Evolutionary conservation across 2,329 filamentous ascomycete species (phyloP).

Genomic region (Coniella vitis): DNA sequence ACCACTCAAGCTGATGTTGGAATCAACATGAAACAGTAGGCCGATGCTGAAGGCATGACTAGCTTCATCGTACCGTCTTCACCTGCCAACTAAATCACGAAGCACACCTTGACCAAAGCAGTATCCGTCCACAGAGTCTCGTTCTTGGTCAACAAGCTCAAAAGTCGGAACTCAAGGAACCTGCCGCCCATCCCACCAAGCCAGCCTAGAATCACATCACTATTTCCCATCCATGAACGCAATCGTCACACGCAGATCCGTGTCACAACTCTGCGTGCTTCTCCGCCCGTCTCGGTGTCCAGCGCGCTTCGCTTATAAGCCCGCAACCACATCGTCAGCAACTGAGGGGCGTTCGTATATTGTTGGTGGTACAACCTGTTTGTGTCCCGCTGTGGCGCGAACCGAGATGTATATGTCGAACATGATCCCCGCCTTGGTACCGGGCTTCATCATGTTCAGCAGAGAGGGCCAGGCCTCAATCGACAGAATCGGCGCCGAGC

Average conservation of each 20-base stretch:
- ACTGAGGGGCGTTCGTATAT: conserved; percentile 25
- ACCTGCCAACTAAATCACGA: too few relatives aligned
- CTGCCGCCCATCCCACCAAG: conserved; percentile 23
- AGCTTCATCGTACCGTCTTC: too few relatives aligned
- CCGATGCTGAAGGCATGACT: too few relatives aligned
- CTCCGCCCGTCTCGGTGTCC: conserved; percentile 30
- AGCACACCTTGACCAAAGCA: conserved; percentile 20
- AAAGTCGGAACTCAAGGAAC: conserved; percentile 22
- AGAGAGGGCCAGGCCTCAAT: conserved; percentile 44
- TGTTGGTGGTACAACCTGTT: conserved; percentile 44
- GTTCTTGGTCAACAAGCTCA: conserved; percentile 21
- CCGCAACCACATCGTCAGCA: conserved; percentile 28
- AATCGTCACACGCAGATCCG: conserved; percentile 25
- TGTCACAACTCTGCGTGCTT: conserved; percentile 26
- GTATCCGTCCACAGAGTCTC: conserved; percentile 17
- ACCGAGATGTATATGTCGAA: conserved; percentile 54
- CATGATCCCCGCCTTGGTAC: conserved; percentile 44
- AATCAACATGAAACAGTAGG: too few relatives aligned
- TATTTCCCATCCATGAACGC: conserved; percentile 26
- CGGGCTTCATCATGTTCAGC: conserved; percentile 46
- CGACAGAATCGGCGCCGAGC: conserved; percentile 39
- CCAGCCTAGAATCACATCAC: conserved; percentile 21
- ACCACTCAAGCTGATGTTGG: too few relatives aligned
- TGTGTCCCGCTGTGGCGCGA: conserved; percentile 48
- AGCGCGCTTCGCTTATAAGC: conserved; percentile 26